Evolutionary conservation across 257 asterid species (phyloP), one percentile per base, ranked within the genome.

Genomic region (Primulina huaijiensis): DNA sequence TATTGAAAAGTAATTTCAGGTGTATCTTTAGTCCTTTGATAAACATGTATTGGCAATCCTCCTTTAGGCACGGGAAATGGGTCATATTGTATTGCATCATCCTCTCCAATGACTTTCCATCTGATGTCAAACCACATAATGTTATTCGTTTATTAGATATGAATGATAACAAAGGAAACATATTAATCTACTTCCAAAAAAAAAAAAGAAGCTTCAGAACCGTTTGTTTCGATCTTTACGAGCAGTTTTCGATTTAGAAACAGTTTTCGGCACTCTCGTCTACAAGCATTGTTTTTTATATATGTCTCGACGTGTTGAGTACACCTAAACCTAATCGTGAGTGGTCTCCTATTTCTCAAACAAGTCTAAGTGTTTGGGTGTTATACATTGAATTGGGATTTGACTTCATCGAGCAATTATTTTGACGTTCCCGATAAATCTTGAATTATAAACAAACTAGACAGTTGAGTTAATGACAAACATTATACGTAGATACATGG

Each of bases 41-140:
- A 1, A 67, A 86, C 70, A 37, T 69, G 80, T 68, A 89, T 77
- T 0, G 90, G 92, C 8, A 89, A 62, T 21, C 96, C 96, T 37
- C 79, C 82, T 70, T 76, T 80, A 0, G 96, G 96, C 35, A 86
- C 92, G 0, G 88, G 96, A 58, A 89, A 89, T 55, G 93, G 96
- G 8, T 84, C 85, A 50, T 89, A 86, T 60, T 86, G 86, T 30
- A 89, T 75, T 27, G 85, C 84, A 57, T 82, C 89, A 0, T 82
- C 86, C 16, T 78, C 82, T 52, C 88, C 88, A 1, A 86, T 60
- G 5, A 85, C 85, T 64, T 65, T 74, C 96, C 96, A 89, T 66
- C 96, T 86, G 84, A 59, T 60, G 17, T 20, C 50, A 52, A 40
- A 66, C 19, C 19, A 53, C 50, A 11, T 11, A 1, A 38, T 38